phyloP scores from a whole-genome alignment of 805 yeast genomes.

The Hanseniaspora pseudoguilliermondii region DNA sequence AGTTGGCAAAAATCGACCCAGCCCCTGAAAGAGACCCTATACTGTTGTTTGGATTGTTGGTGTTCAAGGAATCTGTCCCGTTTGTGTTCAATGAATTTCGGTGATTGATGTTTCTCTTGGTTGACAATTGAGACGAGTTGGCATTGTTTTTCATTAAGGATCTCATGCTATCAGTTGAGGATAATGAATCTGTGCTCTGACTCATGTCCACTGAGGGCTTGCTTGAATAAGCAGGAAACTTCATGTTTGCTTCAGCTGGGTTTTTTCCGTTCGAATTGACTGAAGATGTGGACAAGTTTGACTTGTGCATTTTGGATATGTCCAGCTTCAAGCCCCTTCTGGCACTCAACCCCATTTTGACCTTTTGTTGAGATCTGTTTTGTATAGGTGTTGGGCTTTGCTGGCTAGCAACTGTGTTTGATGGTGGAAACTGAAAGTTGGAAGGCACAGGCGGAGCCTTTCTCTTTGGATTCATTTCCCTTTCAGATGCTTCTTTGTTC shows the following conservation, averaged over 20 bases:
- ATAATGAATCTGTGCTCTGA: constrained; percentile 5
- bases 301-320: constrained; percentile 8
- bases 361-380: constrained; percentile 54
- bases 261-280: not conserved
- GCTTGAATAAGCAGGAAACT: not conserved
- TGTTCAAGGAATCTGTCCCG: constrained; percentile 13
- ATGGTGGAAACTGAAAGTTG: constrained; percentile 13
- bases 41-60: constrained; percentile 9
- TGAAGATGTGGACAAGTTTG: not conserved
- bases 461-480: constrained; percentile 20
- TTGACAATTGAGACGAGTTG: not conserved
- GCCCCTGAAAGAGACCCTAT: constrained; percentile 13
- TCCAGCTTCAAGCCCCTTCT: constrained; percentile 68
- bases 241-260: not conserved
- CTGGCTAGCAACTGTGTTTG: constrained; percentile 17
- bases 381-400: constrained; percentile 63
- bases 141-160: not conserved
- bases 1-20: constrained; percentile 53
- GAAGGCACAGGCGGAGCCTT: constrained; percentile 23
- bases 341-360: constrained; percentile 68
- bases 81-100: not conserved
- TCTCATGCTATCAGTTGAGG: constrained; percentile 2
- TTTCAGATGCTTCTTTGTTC: not conserved
- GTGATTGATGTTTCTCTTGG: not conserved
- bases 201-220: not conserved